Conservation (phyloP, 192 early-diverging fungal genomes). For the Coemansia sp. region DNA sequence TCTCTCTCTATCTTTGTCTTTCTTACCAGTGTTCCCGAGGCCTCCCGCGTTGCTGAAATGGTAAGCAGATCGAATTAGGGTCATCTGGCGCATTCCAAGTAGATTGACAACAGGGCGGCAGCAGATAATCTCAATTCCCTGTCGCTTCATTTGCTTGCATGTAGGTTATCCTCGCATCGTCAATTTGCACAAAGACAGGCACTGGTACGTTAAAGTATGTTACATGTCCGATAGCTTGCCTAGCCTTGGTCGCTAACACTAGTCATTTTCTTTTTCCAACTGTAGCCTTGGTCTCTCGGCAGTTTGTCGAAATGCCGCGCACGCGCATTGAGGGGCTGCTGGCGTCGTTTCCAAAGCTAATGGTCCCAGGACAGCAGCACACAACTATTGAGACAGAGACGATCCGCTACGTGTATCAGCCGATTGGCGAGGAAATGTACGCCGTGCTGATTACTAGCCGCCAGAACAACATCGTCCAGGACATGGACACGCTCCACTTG, state of each 20-base stretch:
- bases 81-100: not conserved
- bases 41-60: not conserved
- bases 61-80: not conserved
- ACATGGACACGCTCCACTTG: constrained; percentile 94
- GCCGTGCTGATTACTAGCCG: constrained; percentile 95
- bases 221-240: not conserved
- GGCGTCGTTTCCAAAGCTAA: constrained; percentile 95
- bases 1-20: not conserved
- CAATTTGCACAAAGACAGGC: constrained; percentile 88
- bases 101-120: not conserved
- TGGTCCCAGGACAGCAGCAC: constrained; percentile 84
- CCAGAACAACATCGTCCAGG: constrained; percentile 97
- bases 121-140: not conserved
- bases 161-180: constrained; percentile 88
- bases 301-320: constrained; percentile 96
- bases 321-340: constrained; percentile 95
- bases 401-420: constrained; percentile 98
- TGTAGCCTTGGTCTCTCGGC: constrained; percentile 83
- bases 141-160: not conserved
- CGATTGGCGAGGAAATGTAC: constrained; percentile 87
- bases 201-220: constrained; percentile 66
- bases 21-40: not conserved
- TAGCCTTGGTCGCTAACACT: not conserved
- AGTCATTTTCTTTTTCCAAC: not conserved
- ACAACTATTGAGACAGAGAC: constrained; percentile 96